These are phyloP conservation scores for Graphilbum sp. DNA, from an alignment of 2,329 filamentous ascomycete species.

Conservation along the genomic window DNA sequence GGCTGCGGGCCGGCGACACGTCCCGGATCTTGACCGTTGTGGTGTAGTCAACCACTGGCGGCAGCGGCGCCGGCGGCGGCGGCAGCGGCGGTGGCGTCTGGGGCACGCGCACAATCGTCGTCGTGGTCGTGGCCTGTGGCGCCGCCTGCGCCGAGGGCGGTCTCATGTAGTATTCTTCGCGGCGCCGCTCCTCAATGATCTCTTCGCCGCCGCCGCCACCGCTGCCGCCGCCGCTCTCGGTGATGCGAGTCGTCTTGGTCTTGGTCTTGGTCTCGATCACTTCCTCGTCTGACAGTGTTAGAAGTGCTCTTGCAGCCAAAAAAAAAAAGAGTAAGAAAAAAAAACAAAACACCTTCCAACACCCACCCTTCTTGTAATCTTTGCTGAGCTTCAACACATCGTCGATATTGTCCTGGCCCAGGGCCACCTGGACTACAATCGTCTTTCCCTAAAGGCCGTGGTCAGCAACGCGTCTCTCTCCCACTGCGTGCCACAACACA, in stretches of 20 bases:
- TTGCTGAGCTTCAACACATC: conserved; percentile 73
- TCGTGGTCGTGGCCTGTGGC: neutral
- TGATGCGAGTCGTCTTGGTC: conserved; percentile 2
- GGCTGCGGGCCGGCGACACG: conserved; percentile 24
- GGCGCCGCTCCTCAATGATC: conserved; percentile 28
- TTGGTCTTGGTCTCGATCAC: conserved; percentile 6
- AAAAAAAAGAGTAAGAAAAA: neutral
- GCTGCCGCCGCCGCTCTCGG: neutral
- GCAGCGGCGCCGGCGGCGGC: conserved; percentile 10
- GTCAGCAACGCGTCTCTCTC: neutral
- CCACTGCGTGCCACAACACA: neutral
- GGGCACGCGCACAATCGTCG: neutral
- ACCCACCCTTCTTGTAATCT: conserved; percentile 46
- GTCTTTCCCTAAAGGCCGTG: conserved; percentile 53
- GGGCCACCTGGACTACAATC: conserved; percentile 65
- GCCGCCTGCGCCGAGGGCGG: conserved; percentile 11
- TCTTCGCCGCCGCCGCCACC: conserved; percentile 18
- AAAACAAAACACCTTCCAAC: too few relatives aligned
- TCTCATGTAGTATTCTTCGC: conserved; percentile 23
- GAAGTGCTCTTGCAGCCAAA: conserved; percentile 6
- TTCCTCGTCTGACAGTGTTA: conserved; percentile 2
- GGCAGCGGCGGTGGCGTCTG: conserved; percentile 13
- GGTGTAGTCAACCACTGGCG: conserved; percentile 1
- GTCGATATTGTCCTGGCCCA: conserved; percentile 84
- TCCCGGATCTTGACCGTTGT: conserved; percentile 30